phyloP scores from a whole-genome alignment of 768 basidiomycete species.

The Suillus hirtellus region DNA sequence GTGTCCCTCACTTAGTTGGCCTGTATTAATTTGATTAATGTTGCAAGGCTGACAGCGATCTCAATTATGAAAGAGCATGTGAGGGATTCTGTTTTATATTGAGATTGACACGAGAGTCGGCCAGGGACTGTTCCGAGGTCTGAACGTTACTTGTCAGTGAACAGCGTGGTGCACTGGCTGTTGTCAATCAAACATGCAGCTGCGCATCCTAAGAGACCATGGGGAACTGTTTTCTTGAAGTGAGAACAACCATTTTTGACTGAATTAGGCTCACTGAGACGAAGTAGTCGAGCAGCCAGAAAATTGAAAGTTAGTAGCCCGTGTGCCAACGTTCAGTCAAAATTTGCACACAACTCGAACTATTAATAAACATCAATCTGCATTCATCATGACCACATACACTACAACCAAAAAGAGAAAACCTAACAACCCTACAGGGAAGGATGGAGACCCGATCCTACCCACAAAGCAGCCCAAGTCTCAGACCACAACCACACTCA shows the following conservation, averaged over 20 bases:
- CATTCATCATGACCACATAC: conserved; percentile 11
- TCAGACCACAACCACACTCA: conserved; percentile 14
- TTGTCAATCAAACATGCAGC: background rate
- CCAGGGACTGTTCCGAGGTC: background rate
- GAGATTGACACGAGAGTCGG: background rate
- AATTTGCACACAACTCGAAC: conserved; percentile 4
- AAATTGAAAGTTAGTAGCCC: too few species aligned
- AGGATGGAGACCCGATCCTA: conserved; percentile 7
- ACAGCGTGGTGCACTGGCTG: background rate
- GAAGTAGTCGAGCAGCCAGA: too few species aligned
- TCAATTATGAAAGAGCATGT: background rate
- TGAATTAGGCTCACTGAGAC: too few species aligned
- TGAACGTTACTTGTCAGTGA: background rate
- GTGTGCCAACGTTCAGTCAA: too few species aligned
- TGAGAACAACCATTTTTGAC: background rate
- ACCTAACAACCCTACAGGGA: conserved; percentile 7
- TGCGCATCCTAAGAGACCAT: background rate
- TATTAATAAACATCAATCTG: conserved; percentile 11
- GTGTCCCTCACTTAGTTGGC: background rate
- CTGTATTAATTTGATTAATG: background rate
- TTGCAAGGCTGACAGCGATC: background rate
- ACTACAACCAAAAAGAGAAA: background rate
- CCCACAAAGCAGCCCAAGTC: conserved; percentile 11
- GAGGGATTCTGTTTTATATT: background rate
- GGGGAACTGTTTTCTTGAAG: background rate